Conservation (phyloP, 1,284 basidiomycete species). For the Cutaneotrichosporon cutaneum region DNA sequence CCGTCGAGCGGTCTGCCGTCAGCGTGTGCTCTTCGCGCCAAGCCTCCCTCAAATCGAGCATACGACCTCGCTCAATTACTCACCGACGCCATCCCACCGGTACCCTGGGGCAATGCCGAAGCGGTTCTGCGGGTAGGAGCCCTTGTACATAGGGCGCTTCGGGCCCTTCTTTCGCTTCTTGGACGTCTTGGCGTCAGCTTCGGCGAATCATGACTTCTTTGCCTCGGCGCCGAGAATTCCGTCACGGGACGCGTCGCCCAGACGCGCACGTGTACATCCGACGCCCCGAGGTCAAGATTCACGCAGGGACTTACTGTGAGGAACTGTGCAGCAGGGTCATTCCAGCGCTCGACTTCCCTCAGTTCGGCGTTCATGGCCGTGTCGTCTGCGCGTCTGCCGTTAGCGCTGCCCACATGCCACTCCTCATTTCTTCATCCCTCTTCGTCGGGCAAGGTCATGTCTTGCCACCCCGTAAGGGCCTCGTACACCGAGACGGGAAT, state of each 20-base stretch:
- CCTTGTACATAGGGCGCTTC: slow-evolving; percentile 79
- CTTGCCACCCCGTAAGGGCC: background rate
- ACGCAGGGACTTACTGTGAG: slow-evolving; percentile 66
- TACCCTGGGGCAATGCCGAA: slow-evolving; percentile 94
- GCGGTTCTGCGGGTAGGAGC: slow-evolving; percentile 89
- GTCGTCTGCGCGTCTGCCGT: slow-evolving; percentile 70
- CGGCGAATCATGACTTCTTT: background rate
- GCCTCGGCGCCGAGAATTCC: background rate
- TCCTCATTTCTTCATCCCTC: background rate
- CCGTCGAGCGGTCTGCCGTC: slow-evolving; percentile 76
- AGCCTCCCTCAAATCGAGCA: background rate
- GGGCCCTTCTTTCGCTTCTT: slow-evolving; percentile 68
- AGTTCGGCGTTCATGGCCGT: slow-evolving; percentile 77
- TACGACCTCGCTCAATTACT: slow-evolving; percentile 41
- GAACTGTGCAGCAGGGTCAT: slow-evolving; percentile 93
- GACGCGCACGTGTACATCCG: background rate
- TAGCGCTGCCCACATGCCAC: slow-evolving; percentile 14
- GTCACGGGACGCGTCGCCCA: background rate
- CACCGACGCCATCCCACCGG: slow-evolving; percentile 94
- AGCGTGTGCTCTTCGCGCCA: background rate
- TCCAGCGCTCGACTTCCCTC: slow-evolving; percentile 78
- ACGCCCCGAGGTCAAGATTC: background rate
- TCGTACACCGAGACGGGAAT: too few relatives aligned
- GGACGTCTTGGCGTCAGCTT: slow-evolving; percentile 19
- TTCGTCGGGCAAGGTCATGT: background rate